Conservation (phyloP, 257 asterid genomes). For the Primulina eburnea region DNA sequence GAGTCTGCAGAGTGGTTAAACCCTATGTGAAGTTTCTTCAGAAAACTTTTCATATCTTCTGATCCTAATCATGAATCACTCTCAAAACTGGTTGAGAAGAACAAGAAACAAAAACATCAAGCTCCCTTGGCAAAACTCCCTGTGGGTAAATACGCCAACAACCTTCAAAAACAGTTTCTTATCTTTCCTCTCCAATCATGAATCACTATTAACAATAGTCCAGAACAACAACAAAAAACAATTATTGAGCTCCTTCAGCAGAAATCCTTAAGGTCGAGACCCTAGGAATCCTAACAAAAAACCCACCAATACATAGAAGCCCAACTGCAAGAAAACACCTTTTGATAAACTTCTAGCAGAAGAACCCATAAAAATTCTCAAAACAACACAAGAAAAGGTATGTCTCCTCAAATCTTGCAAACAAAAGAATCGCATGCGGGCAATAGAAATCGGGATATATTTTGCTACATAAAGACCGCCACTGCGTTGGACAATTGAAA, state of each 20-base stretch:
- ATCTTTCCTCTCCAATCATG: constrained; percentile 53
- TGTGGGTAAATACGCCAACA: constrained; percentile 12
- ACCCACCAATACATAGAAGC: constrained; percentile 35
- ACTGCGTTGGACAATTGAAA: not conserved
- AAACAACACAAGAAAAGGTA: constrained; percentile 25
- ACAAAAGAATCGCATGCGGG: constrained; percentile 9
- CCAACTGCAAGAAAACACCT: constrained; percentile 24
- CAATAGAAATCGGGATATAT: constrained; percentile 10
- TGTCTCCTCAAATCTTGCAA: constrained; percentile 28
- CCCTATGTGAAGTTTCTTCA: constrained; percentile 80
- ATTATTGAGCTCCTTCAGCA: constrained; percentile 28
- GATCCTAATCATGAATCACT: constrained; percentile 8
- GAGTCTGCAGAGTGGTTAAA: constrained; percentile 70
- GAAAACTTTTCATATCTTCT: constrained; percentile 66
- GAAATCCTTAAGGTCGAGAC: constrained; percentile 42
- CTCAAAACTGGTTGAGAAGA: not conserved
- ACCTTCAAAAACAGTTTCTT: constrained; percentile 48
- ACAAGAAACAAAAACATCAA: not conserved
- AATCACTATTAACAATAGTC: constrained; percentile 32
- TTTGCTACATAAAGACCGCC: constrained; percentile 24
- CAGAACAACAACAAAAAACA: constrained; percentile 12
- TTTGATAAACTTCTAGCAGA: constrained; percentile 16
- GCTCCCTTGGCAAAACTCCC: not conserved
- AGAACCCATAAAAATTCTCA: constrained; percentile 33
- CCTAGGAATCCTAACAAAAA: constrained; percentile 30